Base-by-base conservation (phyloP, 1,139 yeast species). In the Saccharomyces pastorianus region DNA sequence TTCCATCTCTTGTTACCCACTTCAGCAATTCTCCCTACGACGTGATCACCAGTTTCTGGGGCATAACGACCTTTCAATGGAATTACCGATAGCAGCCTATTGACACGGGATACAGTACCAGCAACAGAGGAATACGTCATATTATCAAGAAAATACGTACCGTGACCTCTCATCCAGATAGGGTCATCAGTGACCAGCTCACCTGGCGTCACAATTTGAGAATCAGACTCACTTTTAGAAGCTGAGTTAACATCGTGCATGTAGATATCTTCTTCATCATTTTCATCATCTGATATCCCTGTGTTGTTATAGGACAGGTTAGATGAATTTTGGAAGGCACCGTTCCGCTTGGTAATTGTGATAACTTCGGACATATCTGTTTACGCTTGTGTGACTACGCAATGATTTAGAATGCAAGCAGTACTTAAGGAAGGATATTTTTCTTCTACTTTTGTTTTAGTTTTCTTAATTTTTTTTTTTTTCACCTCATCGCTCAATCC, bases 151-250 rank as follows among this genome's bases (percentile, higher is more conserved):
- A 85, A 83, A 69, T 89, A 93, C 0, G 99, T 95, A 2, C 99
- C 99, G 69, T 95, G 99, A 34, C 99, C 99, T 69, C 96, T 82
- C 99, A 95, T 95, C 97, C 98, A 93, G 4, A 86, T 80, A 6
- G 96, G 90, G 66, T 95, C 99, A 63, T 88, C 95, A 0, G 99
- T 93, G 17, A 95, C 88, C 54, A 91, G 74, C 68, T 95, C 98
- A n/a, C 99, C 99, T 0, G 99, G 99, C 0, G 97, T 89, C 17
- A 93, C 96, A 11, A 85, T 72, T 20, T 69, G 65, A 13, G 64
- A 62, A 42, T 66, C 70, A 4, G 64, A 59, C 9, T 60, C 63
- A 28, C 61, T 63, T 38, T 61, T 61, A 2, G 44, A 38, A 38
- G 23, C 6, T 38, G 44, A 57, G 54, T n/a, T 61, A 29, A 44